Evolutionary conservation across 2,329 filamentous ascomycete genomes (phyloP).

Genomic region (Leptosphaerulina australis): DNA sequence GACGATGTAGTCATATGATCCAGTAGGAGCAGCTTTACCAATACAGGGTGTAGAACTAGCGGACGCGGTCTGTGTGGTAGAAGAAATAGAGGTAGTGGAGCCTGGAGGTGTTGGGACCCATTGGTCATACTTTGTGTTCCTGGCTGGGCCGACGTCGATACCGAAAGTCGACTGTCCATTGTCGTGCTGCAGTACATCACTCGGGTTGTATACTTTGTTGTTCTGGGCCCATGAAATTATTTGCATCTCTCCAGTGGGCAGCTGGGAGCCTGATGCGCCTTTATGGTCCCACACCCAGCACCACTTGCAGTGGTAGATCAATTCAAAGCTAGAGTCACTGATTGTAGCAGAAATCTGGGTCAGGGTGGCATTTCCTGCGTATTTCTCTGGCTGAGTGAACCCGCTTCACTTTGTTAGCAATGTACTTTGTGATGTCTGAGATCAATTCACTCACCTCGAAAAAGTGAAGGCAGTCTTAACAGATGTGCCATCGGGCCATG

Average conservation of each 20-base stretch:
- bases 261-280: slow-evolving; percentile 48
- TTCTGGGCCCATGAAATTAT: slow-evolving; percentile 65
- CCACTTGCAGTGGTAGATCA: slow-evolving; percentile 68
- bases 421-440: background rate
- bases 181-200: slow-evolving; percentile 59
- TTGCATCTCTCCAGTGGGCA: slow-evolving; percentile 44
- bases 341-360: slow-evolving; percentile 65
- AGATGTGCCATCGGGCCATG: slow-evolving; percentile 34
- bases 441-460: slow-evolving; percentile 31
- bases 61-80: slow-evolving; percentile 37
- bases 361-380: slow-evolving; percentile 66
- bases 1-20: slow-evolving; percentile 67
- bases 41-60: slow-evolving; percentile 46
- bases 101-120: slow-evolving; percentile 46
- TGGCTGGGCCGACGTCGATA: slow-evolving; percentile 51
- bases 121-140: slow-evolving; percentile 52
- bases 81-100: slow-evolving; percentile 29
- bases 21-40: slow-evolving; percentile 48
- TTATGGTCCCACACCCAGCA: slow-evolving; percentile 55
- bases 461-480: slow-evolving; percentile 44
- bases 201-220: slow-evolving; percentile 42
- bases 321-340: slow-evolving; percentile 63
- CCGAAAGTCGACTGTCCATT: slow-evolving; percentile 63
- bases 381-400: slow-evolving; percentile 64
- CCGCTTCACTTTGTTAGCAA: slow-evolving; percentile 49